Base-by-base conservation (phyloP, 2,329 filamentous ascomycete species). In the Aspergillus ustus region DNA sequence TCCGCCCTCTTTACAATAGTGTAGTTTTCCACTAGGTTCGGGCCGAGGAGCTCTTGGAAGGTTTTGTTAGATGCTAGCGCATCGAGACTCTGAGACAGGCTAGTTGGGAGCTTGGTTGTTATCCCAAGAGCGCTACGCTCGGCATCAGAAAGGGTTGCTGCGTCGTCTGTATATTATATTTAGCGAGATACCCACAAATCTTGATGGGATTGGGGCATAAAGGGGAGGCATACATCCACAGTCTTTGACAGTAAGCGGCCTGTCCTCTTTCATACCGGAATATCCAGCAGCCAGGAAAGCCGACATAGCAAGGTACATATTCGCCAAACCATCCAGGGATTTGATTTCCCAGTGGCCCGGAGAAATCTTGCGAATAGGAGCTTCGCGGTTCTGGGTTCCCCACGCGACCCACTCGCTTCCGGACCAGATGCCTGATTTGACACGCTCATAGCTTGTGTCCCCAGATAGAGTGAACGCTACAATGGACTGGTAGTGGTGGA, bases 351-450 rank as follows among this genome's bases (percentile, higher is more conserved):
- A 96, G 70, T 92, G 89, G 20, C 86, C 87, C 2, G 75, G 78
- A 3, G 80, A 79, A 52, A 92, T 84, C 72, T 89, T 88, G 13
- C 91, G 85, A 9, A 96, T 80, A 0, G 91, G 89, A 4, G 87
- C 82, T 78, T 94, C 91, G 19, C 90, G 87, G 74, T 95, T 95
- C 76, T 95, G 88, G 4, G 87, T 90, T 13, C 92, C 92, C 91
- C 91, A 96, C 0, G 89, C 80, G 0, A 93, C 85, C 88, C 89
- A 93, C 7, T 87, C 85, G 0, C 91, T 91, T n/a, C 91, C 91
- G 0, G 90, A 85, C 91, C 91, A 95, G 61, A 80, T 81, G n/a
- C 91, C 85, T 57, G 92, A 88, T 1, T 78, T 76, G 11, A 91
- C 82, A 4, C 91, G 85, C 40, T 85, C 84, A 74, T 95, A 95